Percentiles rank a stretch among this genome's conserved stretches.
These are phyloP conservation scores for Colletotrichum camelliae DNA, from an alignment of 2,329 filamentous ascomycete species.

Conservation along the genomic window DNA sequence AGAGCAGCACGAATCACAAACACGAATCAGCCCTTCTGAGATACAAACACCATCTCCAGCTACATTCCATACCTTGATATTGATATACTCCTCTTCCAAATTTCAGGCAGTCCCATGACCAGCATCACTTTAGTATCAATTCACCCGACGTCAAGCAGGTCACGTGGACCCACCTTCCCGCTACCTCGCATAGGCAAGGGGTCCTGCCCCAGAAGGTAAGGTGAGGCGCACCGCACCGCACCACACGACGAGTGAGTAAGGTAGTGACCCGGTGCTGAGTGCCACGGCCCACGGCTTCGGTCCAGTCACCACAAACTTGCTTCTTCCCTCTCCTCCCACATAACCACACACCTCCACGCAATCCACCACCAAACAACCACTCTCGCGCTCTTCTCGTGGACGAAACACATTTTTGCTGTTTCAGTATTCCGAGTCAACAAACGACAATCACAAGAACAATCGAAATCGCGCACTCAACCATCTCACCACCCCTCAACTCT, in stretches of 20 bases:
- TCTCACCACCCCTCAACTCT: neutral
- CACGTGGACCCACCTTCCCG: constrained; percentile 9
- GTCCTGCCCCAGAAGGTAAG: constrained; percentile 14
- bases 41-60: neutral
- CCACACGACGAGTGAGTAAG: neutral
- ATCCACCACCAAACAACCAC: constrained; percentile 1
- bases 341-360: neutral
- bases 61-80: neutral
- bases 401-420: constrained; percentile 20
- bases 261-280: neutral
- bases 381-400: constrained; percentile 18
- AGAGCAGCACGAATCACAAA: neutral
- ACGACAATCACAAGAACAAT: neutral
- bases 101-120: neutral
- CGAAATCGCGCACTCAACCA: constrained; percentile 2
- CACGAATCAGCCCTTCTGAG: neutral
- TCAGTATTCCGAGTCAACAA: constrained; percentile 16
- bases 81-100: neutral
- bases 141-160: neutral
- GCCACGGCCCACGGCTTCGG: neutral
- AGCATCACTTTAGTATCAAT: neutral
- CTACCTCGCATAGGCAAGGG: constrained; percentile 1
- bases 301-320: constrained; percentile 17
- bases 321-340: constrained; percentile 18
- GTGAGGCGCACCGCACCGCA: constrained; percentile 14